phyloP scores from a whole-genome alignment of 2,329 filamentous ascomycete species.

The Trichoderma harzianum region DNA sequence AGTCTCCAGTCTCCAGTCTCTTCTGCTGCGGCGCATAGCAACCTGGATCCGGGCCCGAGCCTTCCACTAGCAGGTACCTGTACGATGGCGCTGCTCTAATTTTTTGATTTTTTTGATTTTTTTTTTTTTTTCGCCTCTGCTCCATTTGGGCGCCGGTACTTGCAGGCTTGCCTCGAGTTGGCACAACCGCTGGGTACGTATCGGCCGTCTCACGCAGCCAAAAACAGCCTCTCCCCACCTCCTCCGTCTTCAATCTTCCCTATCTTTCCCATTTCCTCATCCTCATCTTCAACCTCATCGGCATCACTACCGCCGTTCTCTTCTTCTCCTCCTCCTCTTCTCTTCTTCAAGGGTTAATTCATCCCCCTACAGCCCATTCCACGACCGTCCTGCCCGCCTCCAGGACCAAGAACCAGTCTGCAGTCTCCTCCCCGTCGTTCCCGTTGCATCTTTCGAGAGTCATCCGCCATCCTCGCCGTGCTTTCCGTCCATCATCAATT shows the following conservation, averaged over 20 bases:
- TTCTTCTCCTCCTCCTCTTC: background rate
- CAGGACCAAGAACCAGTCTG: background rate
- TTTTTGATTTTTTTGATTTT: conserved; percentile 8
- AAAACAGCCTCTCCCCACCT: conserved; percentile 17
- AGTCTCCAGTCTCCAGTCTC: conserved; percentile 1
- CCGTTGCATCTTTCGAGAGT: conserved; percentile 5
- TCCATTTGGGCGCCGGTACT: conserved; percentile 15
- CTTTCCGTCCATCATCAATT: conserved; percentile 1
- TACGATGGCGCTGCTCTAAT: conserved; percentile 8
- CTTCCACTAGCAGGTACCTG: conserved; percentile 19
- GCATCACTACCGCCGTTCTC: conserved; percentile 9
- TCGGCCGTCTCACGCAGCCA: conserved; percentile 14
- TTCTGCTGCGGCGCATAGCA: conserved; percentile 5
- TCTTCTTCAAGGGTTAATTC: conserved; percentile 1
- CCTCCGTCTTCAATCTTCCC: conserved; percentile 8
- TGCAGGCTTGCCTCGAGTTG: conserved; percentile 1
- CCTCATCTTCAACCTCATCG: background rate
- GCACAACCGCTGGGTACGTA: conserved; percentile 8
- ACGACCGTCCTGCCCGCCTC: conserved; percentile 14
- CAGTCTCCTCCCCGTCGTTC: conserved; percentile 5
- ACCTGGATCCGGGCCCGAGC: conserved; percentile 17
- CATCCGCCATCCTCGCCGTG: background rate
- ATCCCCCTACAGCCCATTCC: conserved; percentile 7
- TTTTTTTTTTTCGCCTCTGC: conserved; percentile 12
- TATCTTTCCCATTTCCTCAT: conserved; percentile 14